These are phyloP conservation scores for Hexamita inflata DNA, from an alignment of 208 protist genomes.

Conservation along the genomic window DNA sequence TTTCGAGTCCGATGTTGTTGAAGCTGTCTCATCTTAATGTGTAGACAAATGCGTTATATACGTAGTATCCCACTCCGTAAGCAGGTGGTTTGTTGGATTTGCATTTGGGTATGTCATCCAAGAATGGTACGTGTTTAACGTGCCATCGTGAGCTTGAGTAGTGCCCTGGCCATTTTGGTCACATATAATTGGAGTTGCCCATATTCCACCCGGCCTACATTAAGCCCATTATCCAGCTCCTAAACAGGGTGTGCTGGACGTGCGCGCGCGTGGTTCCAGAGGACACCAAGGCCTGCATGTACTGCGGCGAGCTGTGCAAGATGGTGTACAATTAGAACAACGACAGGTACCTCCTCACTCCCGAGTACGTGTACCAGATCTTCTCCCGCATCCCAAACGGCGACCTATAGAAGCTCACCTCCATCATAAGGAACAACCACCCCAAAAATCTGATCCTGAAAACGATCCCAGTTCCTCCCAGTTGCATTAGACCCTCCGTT, in stretches of 20 bases:
- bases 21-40: no score
- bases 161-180: conserved; percentile 91
- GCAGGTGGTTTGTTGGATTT: background rate
- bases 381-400: background rate
- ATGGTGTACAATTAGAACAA: background rate
- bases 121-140: background rate
- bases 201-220: conserved; percentile 94
- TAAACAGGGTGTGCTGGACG: conserved; percentile 87
- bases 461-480: conserved; percentile 79
- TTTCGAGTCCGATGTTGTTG: no score
- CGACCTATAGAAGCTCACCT: conserved; percentile 68
- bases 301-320: conserved; percentile 43
- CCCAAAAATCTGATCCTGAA: conserved; percentile 74
- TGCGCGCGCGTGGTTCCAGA: conserved; percentile 70
- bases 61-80: background rate
- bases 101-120: background rate
- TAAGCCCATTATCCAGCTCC: conserved; percentile 66
- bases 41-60: no score
- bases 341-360: background rate
- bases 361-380: background rate
- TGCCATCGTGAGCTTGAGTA: background rate
- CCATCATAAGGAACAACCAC: conserved; percentile 70
- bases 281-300: conserved; percentile 43
- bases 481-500: conserved; percentile 81
- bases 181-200: conserved; percentile 84